Evolutionary conservation across 1,284 basidiomycete species (phyloP).

Genomic region (Cutaneotrichosporon sp.): DNA sequence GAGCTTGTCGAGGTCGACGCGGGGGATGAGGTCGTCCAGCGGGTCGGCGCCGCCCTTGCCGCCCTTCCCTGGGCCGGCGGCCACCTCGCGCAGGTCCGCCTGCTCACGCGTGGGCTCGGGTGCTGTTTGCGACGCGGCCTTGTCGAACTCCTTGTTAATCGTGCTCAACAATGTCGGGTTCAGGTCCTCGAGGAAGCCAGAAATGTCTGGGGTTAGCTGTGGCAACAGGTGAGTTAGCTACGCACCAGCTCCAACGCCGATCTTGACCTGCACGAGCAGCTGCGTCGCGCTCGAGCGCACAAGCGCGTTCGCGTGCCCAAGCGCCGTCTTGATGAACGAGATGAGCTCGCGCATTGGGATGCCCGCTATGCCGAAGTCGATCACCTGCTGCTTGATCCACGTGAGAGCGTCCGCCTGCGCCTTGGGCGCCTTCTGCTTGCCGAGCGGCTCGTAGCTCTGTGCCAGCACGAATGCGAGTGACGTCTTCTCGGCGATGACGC

Average conservation of each 20-base stretch:
- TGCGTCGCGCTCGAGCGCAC: constrained; percentile 97
- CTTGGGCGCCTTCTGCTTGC: constrained; percentile 96
- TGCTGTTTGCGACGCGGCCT: constrained; percentile 75
- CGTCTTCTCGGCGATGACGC: constrained; percentile 84
- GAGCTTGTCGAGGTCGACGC: constrained; percentile 88
- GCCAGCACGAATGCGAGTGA: constrained; percentile 91
- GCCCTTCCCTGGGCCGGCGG: constrained; percentile 48
- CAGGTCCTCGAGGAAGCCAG: constrained; percentile 87
- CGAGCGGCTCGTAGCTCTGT: constrained; percentile 89
- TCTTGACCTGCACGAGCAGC: constrained; percentile 83
- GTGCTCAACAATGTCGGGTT: constrained; percentile 93
- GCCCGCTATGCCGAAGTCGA: constrained; percentile 91
- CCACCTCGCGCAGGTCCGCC: constrained; percentile 66
- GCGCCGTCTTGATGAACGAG: constrained; percentile 81
- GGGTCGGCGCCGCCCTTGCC: constrained; percentile 63
- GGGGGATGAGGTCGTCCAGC: constrained; percentile 90
- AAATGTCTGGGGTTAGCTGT: constrained; percentile 66
- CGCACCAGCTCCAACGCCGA: constrained; percentile 87
- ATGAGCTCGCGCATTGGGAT: constrained; percentile 82
- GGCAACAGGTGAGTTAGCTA: constrained; percentile 13
- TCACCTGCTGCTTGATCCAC: constrained; percentile 85
- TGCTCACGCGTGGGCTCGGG: constrained; percentile 80
- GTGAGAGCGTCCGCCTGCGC: constrained; percentile 87
- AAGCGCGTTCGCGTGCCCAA: constrained; percentile 91
- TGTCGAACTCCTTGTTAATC: constrained; percentile 90